These are phyloP conservation scores for Rubia peregrina DNA, from an alignment of 305 asterid genomes.

Conservation along the genomic window DNA sequence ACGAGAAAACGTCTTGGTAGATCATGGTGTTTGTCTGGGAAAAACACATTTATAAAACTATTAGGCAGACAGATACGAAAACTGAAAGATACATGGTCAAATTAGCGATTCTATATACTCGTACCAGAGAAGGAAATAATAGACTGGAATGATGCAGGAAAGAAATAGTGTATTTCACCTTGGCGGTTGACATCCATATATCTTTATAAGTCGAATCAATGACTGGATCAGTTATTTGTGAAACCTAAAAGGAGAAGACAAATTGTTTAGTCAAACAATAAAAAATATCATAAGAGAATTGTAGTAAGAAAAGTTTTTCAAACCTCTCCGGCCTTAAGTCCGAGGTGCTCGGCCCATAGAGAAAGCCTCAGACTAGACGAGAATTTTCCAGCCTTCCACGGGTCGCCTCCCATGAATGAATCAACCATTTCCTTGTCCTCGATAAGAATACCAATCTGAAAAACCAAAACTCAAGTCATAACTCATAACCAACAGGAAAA, in stretches of 20 bases:
- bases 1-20: conserved; percentile 74
- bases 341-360: conserved; percentile 94
- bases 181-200: conserved; percentile 67
- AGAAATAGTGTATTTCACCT: conserved; percentile 29
- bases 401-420: conserved; percentile 64
- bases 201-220: conserved; percentile 57
- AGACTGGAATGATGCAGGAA: background rate
- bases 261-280: background rate
- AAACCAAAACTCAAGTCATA: background rate
- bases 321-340: conserved; percentile 58
- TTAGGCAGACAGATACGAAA: background rate
- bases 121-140: background rate
- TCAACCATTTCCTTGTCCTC: conserved; percentile 81
- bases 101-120: background rate
- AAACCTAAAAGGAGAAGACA: conserved; percentile 34
- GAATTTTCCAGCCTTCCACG: conserved; percentile 91
- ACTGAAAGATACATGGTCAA: background rate
- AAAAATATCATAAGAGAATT: background rate
- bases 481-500: background rate
- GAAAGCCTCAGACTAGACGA: conserved; percentile 64
- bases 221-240: conserved; percentile 62
- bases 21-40: conserved; percentile 62
- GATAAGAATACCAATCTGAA: conserved; percentile 69
- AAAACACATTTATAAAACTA: background rate
- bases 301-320: conserved; percentile 9